Percentiles rank a stretch among this genome's conserved stretches.
These are phyloP conservation scores for Cordia subcordata DNA, from an alignment of 257 asterid species.

Conservation along the genomic window DNA sequence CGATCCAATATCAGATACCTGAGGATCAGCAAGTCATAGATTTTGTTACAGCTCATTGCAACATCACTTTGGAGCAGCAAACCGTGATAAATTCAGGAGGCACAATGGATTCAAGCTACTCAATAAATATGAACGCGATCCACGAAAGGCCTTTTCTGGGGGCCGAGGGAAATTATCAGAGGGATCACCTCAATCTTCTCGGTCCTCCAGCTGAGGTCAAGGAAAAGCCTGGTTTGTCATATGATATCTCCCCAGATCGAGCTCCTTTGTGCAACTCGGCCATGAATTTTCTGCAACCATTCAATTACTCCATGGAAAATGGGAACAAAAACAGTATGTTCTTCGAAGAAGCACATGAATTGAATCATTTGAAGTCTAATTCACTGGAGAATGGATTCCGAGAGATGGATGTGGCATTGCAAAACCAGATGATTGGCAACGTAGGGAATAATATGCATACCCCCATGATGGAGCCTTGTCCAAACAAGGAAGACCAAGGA, in stretches of 20 bases:
- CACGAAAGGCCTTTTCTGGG: constrained; percentile 13
- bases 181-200: constrained; percentile 10
- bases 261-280: constrained; percentile 14
- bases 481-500: constrained; percentile 24
- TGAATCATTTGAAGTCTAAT: constrained; percentile 23
- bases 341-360: constrained; percentile 33
- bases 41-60: constrained; percentile 48
- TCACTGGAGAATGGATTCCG: constrained; percentile 20
- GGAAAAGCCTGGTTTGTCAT: constrained; percentile 12
- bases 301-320: constrained; percentile 18
- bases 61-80: constrained; percentile 47
- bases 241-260: constrained; percentile 10
- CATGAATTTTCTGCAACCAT: constrained; percentile 16
- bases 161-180: constrained; percentile 20
- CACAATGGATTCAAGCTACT: constrained; percentile 9
- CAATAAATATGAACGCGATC: constrained; percentile 5
- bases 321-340: constrained; percentile 23
- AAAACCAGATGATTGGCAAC: constrained; percentile 25
- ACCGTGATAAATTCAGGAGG: constrained; percentile 27
- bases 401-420: constrained; percentile 37
- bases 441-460: constrained; percentile 17
- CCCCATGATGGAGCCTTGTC: constrained; percentile 32
- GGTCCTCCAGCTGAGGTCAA: constrained; percentile 5
- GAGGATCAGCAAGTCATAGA: constrained; percentile 63
- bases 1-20: constrained; percentile 33